A percentile compares a stretch with the other conserved stretches of the same genome.
Evolutionary conservation across 495 filamentous ascomycete species (phyloP).

Genomic region (Cairneyella variabilis): DNA sequence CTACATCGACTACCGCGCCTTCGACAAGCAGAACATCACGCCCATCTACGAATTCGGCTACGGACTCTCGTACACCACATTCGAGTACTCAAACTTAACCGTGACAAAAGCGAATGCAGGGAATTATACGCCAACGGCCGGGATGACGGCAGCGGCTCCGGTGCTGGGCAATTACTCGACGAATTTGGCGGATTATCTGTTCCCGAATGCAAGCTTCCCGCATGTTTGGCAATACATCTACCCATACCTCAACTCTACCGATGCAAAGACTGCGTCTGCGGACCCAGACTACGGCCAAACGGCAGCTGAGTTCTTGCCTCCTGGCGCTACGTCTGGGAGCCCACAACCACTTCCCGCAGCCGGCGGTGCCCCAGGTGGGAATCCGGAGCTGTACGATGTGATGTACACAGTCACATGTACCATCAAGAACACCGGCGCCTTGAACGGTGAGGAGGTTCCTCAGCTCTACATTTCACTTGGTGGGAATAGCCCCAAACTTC

Average conservation of each 20-base stretch:
- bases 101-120: constrained; percentile 43
- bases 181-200: constrained; percentile 64
- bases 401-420: constrained; percentile 73
- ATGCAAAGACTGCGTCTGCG: constrained; percentile 55
- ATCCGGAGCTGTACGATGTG: constrained; percentile 74
- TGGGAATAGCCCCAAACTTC: constrained; percentile 67
- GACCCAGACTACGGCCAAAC: constrained; percentile 67
- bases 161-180: constrained; percentile 63
- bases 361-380: constrained; percentile 74
- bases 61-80: constrained; percentile 87
- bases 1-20: constrained; percentile 90
- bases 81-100: constrained; percentile 72
- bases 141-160: constrained; percentile 63
- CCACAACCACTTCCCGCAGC: constrained; percentile 64
- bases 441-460: constrained; percentile 75
- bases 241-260: constrained; percentile 80
- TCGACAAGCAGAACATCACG: constrained; percentile 70
- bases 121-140: constrained; percentile 63
- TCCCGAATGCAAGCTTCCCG: constrained; percentile 56
- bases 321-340: constrained; percentile 57
- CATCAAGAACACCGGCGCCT: constrained; percentile 75
- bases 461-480: constrained; percentile 87
- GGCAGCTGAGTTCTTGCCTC: constrained; percentile 61
- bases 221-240: constrained; percentile 68
- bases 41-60: constrained; percentile 92